Base-by-base conservation (phyloP, 768 basidiomycete genomes). In the Phanerodontia chrysosporium region DNA sequence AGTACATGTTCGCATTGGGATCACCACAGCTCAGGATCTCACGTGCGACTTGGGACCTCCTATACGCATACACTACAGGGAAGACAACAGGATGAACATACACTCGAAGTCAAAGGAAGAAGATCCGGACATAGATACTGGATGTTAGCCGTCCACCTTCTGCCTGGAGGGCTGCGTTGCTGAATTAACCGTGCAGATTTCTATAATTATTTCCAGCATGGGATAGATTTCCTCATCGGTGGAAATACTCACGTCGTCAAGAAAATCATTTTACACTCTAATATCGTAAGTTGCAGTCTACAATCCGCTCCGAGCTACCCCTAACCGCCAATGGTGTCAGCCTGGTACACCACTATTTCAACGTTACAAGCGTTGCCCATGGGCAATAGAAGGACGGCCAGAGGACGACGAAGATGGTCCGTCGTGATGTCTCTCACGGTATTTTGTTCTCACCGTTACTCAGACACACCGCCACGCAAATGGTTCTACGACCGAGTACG, bases 131-230 rank as follows among this genome's bases (percentile, higher is more conserved):
- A 74, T 77, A 53, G 81, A 83, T 44, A 74, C 77, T 64, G 78
- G 82, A 62, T 82, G 84, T 80, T 64, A 59, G 76, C n/a, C n/a
- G n/a, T n/a, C n/a, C n/a, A n/a, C n/a, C n/a, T n/a, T n/a, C n/a
- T n/a, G n/a, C n/a, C n/a, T n/a, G n/a, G n/a, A n/a, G n/a, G n/a
- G n/a, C n/a, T n/a, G n/a, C n/a, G n/a, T n/a, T n/a, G 28, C n/a
- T 45, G 57, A 12, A 42, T 18, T 27, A 18, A 42, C n/a, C 24
- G n/a, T 48, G 16, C 16, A 22, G 91, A 93, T 71, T 93, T 94
- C 69, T 93, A 90, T 73, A 96, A 95, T 67, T 97, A 97, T 67
- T 93, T 95, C 64, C 89, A 94, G 64, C 85, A 93, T 66, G 94
- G 94, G 1, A 73, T 97, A 21, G 94, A 97, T 69, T 90, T 95